Evolutionary conservation across 495 filamentous ascomycete species (phyloP).

Genomic region (Astrocystis sublimbata): DNA sequence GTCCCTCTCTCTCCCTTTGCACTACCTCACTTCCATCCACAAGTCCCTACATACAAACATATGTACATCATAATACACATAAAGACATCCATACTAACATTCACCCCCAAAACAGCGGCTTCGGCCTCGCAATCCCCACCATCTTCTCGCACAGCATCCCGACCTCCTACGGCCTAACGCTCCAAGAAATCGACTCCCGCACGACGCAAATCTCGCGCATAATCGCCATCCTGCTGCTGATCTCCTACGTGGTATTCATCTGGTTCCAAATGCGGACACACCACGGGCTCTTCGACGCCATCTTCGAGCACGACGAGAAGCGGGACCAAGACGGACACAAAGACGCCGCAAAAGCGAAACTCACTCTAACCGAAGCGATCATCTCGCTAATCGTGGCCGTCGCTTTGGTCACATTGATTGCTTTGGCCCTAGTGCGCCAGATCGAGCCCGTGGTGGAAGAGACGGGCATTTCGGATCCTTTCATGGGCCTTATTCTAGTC

Average conservation of each 20-base stretch:
- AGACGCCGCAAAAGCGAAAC: constrained; percentile 64
- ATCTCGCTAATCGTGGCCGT: constrained; percentile 68
- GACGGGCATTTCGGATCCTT: constrained; percentile 69
- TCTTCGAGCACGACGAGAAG: constrained; percentile 68
- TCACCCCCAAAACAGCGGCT: constrained; percentile 47
- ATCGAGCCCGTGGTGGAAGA: constrained; percentile 71
- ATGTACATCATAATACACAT: too few species aligned
- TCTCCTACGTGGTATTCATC: constrained; percentile 76
- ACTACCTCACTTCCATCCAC: too few species aligned
- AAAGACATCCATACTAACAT: too few species aligned
- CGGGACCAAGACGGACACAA: constrained; percentile 68
- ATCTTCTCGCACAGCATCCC: constrained; percentile 69
- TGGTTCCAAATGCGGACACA: constrained; percentile 83
- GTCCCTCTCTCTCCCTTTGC: constrained; percentile 12
- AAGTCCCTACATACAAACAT: too few species aligned
- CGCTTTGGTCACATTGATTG: constrained; percentile 74
- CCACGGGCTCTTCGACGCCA: constrained; percentile 67
- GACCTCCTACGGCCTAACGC: constrained; percentile 36
- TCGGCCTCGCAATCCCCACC: constrained; percentile 80
- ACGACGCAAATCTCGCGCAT: constrained; percentile 71
- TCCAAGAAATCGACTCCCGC: constrained; percentile 44
- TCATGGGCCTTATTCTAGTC: constrained; percentile 75
- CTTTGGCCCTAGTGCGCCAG: constrained; percentile 77
- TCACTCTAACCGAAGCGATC: constrained; percentile 75
- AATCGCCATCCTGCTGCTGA: constrained; percentile 73